Conservation (phyloP, 805 yeast genomes). For the Diddensiella caesifluorescens region DNA sequence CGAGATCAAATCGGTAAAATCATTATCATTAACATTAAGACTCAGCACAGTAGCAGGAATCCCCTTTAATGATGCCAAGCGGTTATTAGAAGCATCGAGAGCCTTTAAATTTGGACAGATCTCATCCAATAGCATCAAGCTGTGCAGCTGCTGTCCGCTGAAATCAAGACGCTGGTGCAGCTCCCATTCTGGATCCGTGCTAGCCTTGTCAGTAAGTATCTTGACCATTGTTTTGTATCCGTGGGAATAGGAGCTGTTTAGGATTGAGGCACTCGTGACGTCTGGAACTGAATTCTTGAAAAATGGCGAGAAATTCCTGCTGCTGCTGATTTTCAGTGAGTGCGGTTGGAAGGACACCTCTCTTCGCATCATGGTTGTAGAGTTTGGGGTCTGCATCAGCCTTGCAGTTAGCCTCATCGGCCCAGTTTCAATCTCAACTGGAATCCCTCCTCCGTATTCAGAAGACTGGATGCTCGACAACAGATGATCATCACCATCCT, state of each 20-base stretch:
- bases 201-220: conserved; percentile 38
- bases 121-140: conserved; percentile 37
- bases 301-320: no score
- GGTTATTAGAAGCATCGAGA: conserved; percentile 39
- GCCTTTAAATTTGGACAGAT: conserved; percentile 39
- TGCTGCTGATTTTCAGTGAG: no score
- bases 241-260: conserved; percentile 41
- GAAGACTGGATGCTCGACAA: no score
- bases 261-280: conserved; percentile 39
- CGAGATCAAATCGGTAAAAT: conserved; percentile 39
- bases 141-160: conserved; percentile 34
- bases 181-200: conserved; percentile 39
- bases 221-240: conserved; percentile 40
- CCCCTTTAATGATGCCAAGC: conserved; percentile 41
- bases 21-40: conserved; percentile 37
- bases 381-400: conserved; percentile 2
- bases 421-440: conserved; percentile 2
- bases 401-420: background rate
- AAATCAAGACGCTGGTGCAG: conserved; percentile 34
- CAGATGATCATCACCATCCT: no score
- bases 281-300: background rate
- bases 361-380: background rate
- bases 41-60: conserved; percentile 37
- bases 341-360: no score
- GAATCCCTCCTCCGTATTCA: no score